Percentiles rank a stretch among this genome's conserved stretches.
phyloP scores from a whole-genome alignment of 495 filamentous ascomycete species.

The Penicillium herquei region DNA sequence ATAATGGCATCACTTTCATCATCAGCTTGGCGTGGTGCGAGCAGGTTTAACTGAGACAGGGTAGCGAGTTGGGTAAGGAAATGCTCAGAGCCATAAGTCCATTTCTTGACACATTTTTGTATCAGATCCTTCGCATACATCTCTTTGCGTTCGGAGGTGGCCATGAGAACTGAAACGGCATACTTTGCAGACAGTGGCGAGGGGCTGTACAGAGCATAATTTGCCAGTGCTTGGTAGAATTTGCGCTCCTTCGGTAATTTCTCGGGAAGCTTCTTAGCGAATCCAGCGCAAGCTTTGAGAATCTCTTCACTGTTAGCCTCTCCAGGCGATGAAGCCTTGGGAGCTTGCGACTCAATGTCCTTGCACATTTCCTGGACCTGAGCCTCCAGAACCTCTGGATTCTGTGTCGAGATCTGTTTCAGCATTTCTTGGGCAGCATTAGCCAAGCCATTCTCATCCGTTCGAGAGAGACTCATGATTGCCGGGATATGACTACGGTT shows the following conservation, averaged over 20 bases:
- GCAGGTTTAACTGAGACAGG: slow-evolving; percentile 77
- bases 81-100: slow-evolving; percentile 68
- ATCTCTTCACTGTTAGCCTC: slow-evolving; percentile 75
- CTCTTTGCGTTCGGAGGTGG: slow-evolving; percentile 76
- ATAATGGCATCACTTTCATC: slow-evolving; percentile 73
- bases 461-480: slow-evolving; percentile 81
- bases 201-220: slow-evolving; percentile 75
- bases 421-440: slow-evolving; percentile 83
- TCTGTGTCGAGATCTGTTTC: slow-evolving; percentile 85
- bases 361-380: slow-evolving; percentile 92
- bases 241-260: slow-evolving; percentile 85
- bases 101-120: slow-evolving; percentile 68
- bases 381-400: slow-evolving; percentile 84
- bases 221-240: slow-evolving; percentile 75
- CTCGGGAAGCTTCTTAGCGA: slow-evolving; percentile 77
- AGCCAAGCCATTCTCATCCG: slow-evolving; percentile 74
- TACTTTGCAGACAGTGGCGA: slow-evolving; percentile 87
- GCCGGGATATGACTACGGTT: slow-evolving; percentile 91
- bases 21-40: slow-evolving; percentile 70
- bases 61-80: slow-evolving; percentile 85
- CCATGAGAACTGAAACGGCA: slow-evolving; percentile 85
- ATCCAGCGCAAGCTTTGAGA: slow-evolving; percentile 87
- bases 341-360: slow-evolving; percentile 75
- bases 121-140: slow-evolving; percentile 84
- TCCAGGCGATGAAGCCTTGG: slow-evolving; percentile 61